Percentiles rank a stretch among this genome's conserved stretches.
Evolutionary conservation across 352 stramenopile species (phyloP).

Genomic region (Phytophthora ohioensis): DNA sequence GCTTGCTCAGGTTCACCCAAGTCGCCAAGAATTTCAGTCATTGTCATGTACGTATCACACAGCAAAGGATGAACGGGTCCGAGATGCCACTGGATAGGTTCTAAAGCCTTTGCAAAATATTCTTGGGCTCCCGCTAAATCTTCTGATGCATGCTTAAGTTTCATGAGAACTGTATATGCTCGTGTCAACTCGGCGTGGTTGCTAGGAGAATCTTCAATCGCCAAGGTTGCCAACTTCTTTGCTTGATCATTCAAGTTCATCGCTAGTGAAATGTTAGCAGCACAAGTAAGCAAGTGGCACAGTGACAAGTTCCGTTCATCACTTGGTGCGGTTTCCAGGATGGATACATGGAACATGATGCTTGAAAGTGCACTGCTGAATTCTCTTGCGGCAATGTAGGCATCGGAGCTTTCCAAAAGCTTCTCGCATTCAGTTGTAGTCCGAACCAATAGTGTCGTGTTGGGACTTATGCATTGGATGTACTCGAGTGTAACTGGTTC

Average conservation of each 20-base stretch:
- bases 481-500: conserved; percentile 37
- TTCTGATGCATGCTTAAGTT: conserved; percentile 30
- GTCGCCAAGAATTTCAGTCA: conserved; percentile 50
- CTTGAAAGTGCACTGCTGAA: conserved; percentile 39
- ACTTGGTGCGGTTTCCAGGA: conserved; percentile 39
- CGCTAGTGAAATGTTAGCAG: conserved; percentile 51
- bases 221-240: conserved; percentile 39
- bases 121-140: conserved; percentile 28
- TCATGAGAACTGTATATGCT: conserved; percentile 48
- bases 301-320: conserved; percentile 47
- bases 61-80: conserved; percentile 48
- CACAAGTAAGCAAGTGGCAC: conserved; percentile 47
- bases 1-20: conserved; percentile 38
- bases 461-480: conserved; percentile 28
- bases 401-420: conserved; percentile 33
- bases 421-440: conserved; percentile 41
- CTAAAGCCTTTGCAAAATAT: conserved; percentile 45
- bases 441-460: conserved; percentile 32
- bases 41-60: conserved; percentile 54
- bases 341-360: conserved; percentile 56
- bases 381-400: conserved; percentile 29
- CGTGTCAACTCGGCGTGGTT: conserved; percentile 40
- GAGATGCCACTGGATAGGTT: conserved; percentile 52
- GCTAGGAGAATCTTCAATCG: conserved; percentile 43
- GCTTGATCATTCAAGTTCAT: conserved; percentile 35